Conservation (phyloP, 345 rosid genomes). For the Boechera stricta region DNA sequence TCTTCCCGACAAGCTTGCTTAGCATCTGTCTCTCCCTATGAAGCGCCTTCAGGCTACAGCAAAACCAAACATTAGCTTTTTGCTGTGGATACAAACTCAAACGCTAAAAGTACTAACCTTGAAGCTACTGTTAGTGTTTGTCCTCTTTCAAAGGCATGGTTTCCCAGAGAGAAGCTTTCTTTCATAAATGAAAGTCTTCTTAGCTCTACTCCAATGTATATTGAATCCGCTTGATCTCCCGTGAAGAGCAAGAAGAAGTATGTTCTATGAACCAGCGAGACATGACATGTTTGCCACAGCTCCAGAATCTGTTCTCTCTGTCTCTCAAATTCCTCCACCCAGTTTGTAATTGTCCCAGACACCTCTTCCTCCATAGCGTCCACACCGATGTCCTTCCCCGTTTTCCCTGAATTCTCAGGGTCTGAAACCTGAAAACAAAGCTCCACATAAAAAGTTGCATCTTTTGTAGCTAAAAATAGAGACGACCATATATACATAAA, state of each 20-base stretch:
- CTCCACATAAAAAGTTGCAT: conserved; percentile 41
- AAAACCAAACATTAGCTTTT: background rate
- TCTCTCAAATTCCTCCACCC: conserved; percentile 72
- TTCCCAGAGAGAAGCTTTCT: conserved; percentile 73
- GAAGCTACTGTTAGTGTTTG: conserved; percentile 64
- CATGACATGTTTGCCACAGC: conserved; percentile 89
- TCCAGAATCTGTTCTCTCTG: conserved; percentile 68
- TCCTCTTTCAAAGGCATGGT: conserved; percentile 61
- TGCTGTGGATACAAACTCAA: background rate
- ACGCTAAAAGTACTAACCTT: conserved; percentile 57
- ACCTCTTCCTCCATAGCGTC: conserved; percentile 61
- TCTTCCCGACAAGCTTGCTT: conserved; percentile 81
- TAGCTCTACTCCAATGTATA: conserved; percentile 91
- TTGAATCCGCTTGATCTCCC: conserved; percentile 91
- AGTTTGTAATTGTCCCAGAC: conserved; percentile 51
- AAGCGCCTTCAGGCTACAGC: conserved; percentile 71
- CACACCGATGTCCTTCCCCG: conserved; percentile 61
- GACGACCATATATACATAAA: conserved; percentile 11
- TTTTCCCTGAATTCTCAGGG: conserved; percentile 49
- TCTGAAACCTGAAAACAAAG: conserved; percentile 43
- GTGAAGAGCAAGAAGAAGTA: conserved; percentile 92
- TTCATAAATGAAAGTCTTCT: conserved; percentile 86
- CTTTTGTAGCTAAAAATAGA: conserved; percentile 35
- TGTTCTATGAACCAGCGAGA: conserved; percentile 86
- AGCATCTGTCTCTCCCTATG: conserved; percentile 73